Percentiles rank a stretch among this genome's conserved stretches.
Evolutionary conservation across 2,329 filamentous ascomycete species (phyloP).

Genomic region (Neophaeococcomyces mojaviensis): DNA sequence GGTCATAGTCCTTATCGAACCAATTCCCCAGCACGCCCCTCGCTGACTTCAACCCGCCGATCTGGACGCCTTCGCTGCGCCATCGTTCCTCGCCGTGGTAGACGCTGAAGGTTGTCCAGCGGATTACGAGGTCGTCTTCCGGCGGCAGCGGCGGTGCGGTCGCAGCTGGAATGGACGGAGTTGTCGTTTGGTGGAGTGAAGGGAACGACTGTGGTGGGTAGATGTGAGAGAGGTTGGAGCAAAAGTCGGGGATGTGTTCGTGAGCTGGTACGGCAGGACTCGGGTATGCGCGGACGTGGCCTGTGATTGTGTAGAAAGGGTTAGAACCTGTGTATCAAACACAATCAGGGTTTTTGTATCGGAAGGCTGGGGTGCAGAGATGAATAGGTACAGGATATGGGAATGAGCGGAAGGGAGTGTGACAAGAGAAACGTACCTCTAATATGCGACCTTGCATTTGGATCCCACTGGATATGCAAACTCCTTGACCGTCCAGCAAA

Average conservation of each 20-base stretch:
- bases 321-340: slow-evolving; percentile 5
- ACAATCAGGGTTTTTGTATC: not conserved
- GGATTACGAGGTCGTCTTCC: slow-evolving; percentile 60
- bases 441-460: slow-evolving; percentile 60
- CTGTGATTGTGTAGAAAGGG: slow-evolving; percentile 8
- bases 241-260: not conserved
- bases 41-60: slow-evolving; percentile 59
- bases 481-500: slow-evolving; percentile 58
- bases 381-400: not conserved
- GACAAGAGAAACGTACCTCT: too few relatives aligned
- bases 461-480: slow-evolving; percentile 58
- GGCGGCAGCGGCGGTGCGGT: slow-evolving; percentile 38
- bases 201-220: slow-evolving; percentile 59
- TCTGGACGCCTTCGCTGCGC: slow-evolving; percentile 68
- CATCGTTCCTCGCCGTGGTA: slow-evolving; percentile 61
- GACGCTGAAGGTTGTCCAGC: slow-evolving; percentile 65
- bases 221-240: slow-evolving; percentile 38
- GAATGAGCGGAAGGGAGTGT: too few relatives aligned
- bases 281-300: slow-evolving; percentile 5
- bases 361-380: too few relatives aligned
- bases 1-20: slow-evolving; percentile 69
- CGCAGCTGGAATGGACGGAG: slow-evolving; percentile 9
- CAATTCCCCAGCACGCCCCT: slow-evolving; percentile 67
- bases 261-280: not conserved
- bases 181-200: slow-evolving; percentile 56